A percentile compares a stretch with the other conserved stretches of the same genome.
phyloP scores from a whole-genome alignment of 768 basidiomycete genomes.

The Boletales sp. region DNA sequence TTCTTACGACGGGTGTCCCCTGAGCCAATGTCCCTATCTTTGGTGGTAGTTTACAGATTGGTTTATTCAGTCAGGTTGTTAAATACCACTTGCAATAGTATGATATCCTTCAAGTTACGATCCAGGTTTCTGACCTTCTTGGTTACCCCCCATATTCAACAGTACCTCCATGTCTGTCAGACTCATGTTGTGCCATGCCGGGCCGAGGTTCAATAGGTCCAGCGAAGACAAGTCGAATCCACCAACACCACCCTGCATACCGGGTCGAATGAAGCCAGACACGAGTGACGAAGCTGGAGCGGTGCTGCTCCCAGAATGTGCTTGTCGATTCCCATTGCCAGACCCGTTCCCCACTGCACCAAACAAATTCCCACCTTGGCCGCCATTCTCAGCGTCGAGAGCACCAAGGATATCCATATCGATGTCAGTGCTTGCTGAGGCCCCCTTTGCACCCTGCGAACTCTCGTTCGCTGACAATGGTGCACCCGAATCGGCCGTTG shows the following conservation, averaged over 20 bases:
- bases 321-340: conserved; percentile 5
- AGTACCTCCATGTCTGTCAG: conserved; percentile 55
- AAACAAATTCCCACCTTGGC: conserved; percentile 21
- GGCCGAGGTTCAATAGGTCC: conserved; percentile 43
- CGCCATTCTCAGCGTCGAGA: conserved; percentile 21
- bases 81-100: neutral
- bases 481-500: conserved; percentile 23
- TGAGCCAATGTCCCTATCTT: conserved; percentile 1
- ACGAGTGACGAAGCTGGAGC: conserved; percentile 39
- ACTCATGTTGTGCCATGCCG: conserved; percentile 42
- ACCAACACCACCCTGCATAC: conserved; percentile 18
- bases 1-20: conserved; percentile 24
- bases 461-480: conserved; percentile 14
- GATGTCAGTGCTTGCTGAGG: conserved; percentile 17
- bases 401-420: conserved; percentile 37
- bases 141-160: conserved; percentile 38
- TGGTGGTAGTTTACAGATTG: conserved; percentile 1
- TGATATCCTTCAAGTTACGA: conserved; percentile 6
- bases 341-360: conserved; percentile 26
- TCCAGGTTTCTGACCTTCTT: conserved; percentile 23
- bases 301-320: conserved; percentile 21
- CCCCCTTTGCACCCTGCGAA: conserved; percentile 17
- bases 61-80: neutral
- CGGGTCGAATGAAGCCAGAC: conserved; percentile 37
- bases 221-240: conserved; percentile 49